Conservation (phyloP, 176 grass and related monocot species). For the Musa itinerans region DNA sequence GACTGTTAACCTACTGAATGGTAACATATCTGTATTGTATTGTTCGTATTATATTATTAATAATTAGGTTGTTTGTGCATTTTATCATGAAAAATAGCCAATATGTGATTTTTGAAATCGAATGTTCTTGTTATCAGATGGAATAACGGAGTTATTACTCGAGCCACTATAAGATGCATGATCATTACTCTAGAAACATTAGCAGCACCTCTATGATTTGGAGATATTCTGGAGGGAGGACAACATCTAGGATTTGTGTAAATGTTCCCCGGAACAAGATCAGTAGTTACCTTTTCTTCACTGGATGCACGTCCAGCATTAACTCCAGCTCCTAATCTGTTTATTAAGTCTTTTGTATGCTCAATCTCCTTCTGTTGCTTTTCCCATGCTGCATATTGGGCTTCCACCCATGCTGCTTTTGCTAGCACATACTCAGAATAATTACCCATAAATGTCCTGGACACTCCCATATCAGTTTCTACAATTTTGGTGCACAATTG, state of each 20-base stretch:
- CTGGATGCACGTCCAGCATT: conserved; percentile 90
- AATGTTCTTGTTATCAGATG: not conserved
- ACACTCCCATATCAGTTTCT: conserved; percentile 91
- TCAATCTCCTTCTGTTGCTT: conserved; percentile 99
- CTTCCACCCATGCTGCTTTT: conserved; percentile 64
- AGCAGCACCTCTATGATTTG: not conserved
- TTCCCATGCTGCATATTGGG: conserved; percentile 76
- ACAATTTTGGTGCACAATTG: conserved; percentile 84
- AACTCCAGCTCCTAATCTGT: conserved; percentile 82
- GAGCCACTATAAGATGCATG: not conserved
- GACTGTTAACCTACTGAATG: not conserved
- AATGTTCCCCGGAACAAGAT: not conserved
- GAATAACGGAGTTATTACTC: not conserved
- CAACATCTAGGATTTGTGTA: no score
- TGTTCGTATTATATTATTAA: not conserved
- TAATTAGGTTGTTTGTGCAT: not conserved
- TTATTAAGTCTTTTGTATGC: conserved; percentile 85
- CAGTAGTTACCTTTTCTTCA: conserved; percentile 67
- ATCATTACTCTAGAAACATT: no score
- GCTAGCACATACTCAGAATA: conserved; percentile 79
- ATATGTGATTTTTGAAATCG: not conserved
- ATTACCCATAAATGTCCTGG: conserved; percentile 80
- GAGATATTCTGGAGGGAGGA: not conserved
- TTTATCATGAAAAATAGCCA: not conserved
- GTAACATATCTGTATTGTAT: not conserved